Percentiles rank a stretch among this genome's conserved stretches.
Evolutionary conservation across 192 early-diverging fungal genomes (phyloP).

Genomic region (Linnemannia zychae): DNA sequence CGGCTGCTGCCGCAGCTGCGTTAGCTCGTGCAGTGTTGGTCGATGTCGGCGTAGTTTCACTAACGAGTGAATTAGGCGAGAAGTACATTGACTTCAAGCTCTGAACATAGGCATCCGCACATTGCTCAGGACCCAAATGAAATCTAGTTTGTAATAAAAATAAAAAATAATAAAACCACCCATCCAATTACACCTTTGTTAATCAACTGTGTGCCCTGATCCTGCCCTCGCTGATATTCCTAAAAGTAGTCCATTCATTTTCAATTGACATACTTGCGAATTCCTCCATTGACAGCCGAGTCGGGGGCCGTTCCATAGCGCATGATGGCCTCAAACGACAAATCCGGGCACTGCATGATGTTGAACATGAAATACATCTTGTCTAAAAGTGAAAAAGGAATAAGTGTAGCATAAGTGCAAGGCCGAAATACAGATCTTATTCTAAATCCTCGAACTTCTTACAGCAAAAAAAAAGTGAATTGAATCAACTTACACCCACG

Average conservation of each 20-base stretch:
- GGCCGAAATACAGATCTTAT: neutral
- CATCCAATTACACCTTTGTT: neutral
- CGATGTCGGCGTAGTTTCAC: slow-evolving; percentile 49
- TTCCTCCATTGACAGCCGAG: slow-evolving; percentile 75
- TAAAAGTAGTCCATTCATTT: neutral
- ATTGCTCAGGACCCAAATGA: slow-evolving; percentile 51
- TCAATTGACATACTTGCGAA: slow-evolving; percentile 60
- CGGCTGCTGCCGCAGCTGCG: slow-evolving; percentile 23
- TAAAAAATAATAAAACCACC: neutral
- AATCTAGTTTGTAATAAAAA: slow-evolving; percentile 18
- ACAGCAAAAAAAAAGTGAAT: neutral
- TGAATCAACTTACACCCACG: slow-evolving; percentile 39
- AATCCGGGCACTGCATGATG: slow-evolving; percentile 63
- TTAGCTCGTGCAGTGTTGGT: slow-evolving; percentile 39
- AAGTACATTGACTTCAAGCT: slow-evolving; percentile 51
- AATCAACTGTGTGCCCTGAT: neutral
- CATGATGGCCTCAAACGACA: slow-evolving; percentile 75
- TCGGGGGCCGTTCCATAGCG: slow-evolving; percentile 75
- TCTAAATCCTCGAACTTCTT: no score
- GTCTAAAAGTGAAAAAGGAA: slow-evolving; percentile 47
- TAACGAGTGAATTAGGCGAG: slow-evolving; percentile 32
- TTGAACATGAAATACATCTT: slow-evolving; percentile 75
- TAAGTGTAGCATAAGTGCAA: neutral
- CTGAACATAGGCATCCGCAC: slow-evolving; percentile 52
- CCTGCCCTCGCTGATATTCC: neutral